Evolutionary conservation across 2,329 filamentous ascomycete species (phyloP).

Genomic region (Trichoderma oligosporum): DNA sequence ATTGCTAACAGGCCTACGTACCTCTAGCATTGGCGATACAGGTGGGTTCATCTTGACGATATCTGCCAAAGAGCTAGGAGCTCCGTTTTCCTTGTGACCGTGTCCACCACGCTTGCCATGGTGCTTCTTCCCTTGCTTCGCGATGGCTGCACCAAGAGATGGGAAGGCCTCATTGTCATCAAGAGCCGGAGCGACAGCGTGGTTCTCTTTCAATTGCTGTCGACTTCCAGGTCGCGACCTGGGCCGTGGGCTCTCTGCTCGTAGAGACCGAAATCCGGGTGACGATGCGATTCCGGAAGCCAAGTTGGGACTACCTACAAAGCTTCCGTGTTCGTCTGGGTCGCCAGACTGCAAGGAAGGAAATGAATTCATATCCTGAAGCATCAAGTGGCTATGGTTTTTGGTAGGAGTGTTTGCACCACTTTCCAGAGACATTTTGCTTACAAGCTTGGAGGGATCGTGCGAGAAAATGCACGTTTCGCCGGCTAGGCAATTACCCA

Average conservation of each 20-base stretch:
- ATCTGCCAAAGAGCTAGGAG: slow-evolving; percentile 80
- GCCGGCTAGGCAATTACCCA: slow-evolving; percentile 90
- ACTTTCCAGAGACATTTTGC: slow-evolving; percentile 71
- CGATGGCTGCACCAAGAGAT: slow-evolving; percentile 70
- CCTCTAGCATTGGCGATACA: slow-evolving; percentile 55
- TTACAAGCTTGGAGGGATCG: slow-evolving; percentile 82
- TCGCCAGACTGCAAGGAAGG: slow-evolving; percentile 65
- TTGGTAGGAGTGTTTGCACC: slow-evolving; percentile 56
- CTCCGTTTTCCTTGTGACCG: slow-evolving; percentile 61
- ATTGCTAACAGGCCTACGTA: slow-evolving; percentile 58
- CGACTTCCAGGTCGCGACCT: slow-evolving; percentile 83
- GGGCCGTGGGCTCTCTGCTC: slow-evolving; percentile 61
- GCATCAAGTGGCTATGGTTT: slow-evolving; percentile 65
- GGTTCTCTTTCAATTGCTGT: slow-evolving; percentile 57
- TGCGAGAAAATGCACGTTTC: slow-evolving; percentile 96
- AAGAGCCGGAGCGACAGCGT: slow-evolving; percentile 68
- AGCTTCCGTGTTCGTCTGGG: slow-evolving; percentile 55
- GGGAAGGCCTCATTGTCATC: slow-evolving; percentile 97
- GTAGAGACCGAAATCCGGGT: slow-evolving; percentile 63
- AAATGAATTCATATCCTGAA: slow-evolving; percentile 82
- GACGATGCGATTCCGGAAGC: slow-evolving; percentile 58
- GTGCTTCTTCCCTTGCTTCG: slow-evolving; percentile 82
- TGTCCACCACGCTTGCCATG: slow-evolving; percentile 85
- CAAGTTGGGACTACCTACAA: slow-evolving; percentile 50
- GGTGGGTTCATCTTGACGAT: slow-evolving; percentile 94